These are phyloP conservation scores for Aureobasidium sp. DNA, from an alignment of 2,329 filamentous ascomycete species.

Conservation along the genomic window DNA sequence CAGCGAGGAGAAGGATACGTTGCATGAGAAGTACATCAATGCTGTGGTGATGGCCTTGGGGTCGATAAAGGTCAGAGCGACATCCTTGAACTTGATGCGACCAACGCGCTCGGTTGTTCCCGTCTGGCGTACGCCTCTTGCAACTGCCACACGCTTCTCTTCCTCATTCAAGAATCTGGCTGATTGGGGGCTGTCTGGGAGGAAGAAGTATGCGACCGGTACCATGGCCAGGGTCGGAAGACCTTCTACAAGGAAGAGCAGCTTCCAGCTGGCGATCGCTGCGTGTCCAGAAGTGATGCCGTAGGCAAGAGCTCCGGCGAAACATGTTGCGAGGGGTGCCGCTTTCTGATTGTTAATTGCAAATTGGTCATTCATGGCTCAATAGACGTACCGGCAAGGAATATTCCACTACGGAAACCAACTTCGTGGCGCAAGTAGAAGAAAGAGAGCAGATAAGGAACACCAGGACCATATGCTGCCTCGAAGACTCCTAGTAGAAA, in stretches of 20 bases:
- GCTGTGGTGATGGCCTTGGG: slow-evolving; percentile 25
- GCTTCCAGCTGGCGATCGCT: slow-evolving; percentile 55
- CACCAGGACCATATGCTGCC: slow-evolving; percentile 38
- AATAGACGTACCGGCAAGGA: slow-evolving; percentile 28
- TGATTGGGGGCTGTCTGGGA: slow-evolving; percentile 46
- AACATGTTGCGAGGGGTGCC: slow-evolving; percentile 68
- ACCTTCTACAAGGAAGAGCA: slow-evolving; percentile 57
- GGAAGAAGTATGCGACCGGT: slow-evolving; percentile 46
- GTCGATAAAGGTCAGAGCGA: slow-evolving; percentile 40
- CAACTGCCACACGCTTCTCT: slow-evolving; percentile 52
- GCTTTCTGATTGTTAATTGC: slow-evolving; percentile 19
- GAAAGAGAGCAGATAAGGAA: slow-evolving; percentile 48
- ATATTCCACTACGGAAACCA: slow-evolving; percentile 51
- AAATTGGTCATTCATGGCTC: too few species aligned
- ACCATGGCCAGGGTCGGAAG: slow-evolving; percentile 52
- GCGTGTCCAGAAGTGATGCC: slow-evolving; percentile 56
- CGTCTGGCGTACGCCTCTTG: slow-evolving; percentile 47
- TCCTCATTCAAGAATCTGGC: slow-evolving; percentile 49
- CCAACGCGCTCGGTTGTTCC: slow-evolving; percentile 34
- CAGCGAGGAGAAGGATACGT: slow-evolving; percentile 55
- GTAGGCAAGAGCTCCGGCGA: slow-evolving; percentile 62
- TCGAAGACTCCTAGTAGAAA: slow-evolving; percentile 51
- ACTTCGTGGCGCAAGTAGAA: slow-evolving; percentile 54
- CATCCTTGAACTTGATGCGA: slow-evolving; percentile 40
- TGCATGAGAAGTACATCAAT: slow-evolving; percentile 54